A percentile compares a stretch with the other conserved stretches of the same genome.
phyloP scores from a whole-genome alignment of 192 early-diverging fungal species.

The Linnemannia exigua region DNA sequence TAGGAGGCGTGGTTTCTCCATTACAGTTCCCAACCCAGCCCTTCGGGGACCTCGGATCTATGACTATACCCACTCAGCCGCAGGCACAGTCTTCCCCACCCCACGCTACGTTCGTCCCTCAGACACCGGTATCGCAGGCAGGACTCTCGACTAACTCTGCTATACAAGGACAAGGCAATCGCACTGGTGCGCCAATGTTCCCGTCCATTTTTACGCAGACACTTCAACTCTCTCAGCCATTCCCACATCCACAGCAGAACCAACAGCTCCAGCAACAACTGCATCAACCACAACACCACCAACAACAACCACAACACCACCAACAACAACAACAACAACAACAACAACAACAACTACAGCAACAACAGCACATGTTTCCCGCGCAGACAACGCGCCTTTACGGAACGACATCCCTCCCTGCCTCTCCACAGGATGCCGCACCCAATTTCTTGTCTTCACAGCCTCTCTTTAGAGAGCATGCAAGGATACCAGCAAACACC shows the following conservation, averaged over 20 bases:
- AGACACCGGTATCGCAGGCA: neutral
- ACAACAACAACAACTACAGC: neutral
- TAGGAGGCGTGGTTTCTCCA: slow-evolving; percentile 4
- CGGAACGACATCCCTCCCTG: slow-evolving; percentile 33
- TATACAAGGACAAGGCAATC: neutral
- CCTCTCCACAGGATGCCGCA: slow-evolving; percentile 28
- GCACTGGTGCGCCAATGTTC: slow-evolving; percentile 7
- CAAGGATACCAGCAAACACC: slow-evolving; percentile 10
- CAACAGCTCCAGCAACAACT: neutral
- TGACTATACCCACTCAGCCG: slow-evolving; percentile 16
- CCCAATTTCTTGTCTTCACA: slow-evolving; percentile 13
- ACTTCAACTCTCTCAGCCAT: slow-evolving; percentile 13
- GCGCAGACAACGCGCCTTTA: slow-evolving; percentile 1
- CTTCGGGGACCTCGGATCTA: slow-evolving; percentile 23
- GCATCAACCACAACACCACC: slow-evolving; percentile 2
- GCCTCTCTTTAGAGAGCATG: slow-evolving; percentile 1
- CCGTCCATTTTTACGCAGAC: slow-evolving; percentile 26
- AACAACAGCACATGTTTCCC: neutral
- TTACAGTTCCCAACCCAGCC: slow-evolving; percentile 19
- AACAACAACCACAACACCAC: neutral
- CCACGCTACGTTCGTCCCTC: neutral
- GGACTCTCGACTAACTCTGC: slow-evolving; percentile 6
- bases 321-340: neutral
- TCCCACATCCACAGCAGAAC: slow-evolving; percentile 9
- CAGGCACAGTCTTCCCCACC: slow-evolving; percentile 14